Evolutionary conservation across 441 rosid species (phyloP), one percentile per base, ranked within the genome.

Genomic region (Mallotus repandus): DNA sequence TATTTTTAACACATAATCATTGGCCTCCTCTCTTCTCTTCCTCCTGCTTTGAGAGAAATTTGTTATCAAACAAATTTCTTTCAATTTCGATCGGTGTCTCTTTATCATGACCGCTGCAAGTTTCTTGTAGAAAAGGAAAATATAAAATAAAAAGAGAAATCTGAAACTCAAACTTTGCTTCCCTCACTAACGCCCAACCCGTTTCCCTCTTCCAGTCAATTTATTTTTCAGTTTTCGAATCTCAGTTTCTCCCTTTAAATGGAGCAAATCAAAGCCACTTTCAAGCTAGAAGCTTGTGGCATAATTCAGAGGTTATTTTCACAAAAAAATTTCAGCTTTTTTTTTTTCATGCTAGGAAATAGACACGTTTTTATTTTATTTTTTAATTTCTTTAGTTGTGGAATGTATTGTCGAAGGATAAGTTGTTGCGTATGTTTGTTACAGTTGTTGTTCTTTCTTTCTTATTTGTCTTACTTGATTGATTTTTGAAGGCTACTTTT

Each of bases 401-500:
- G 68, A 11, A 88, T 88, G 96, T 91, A 81, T 77, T 89, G 86
- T 81, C 43, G 87, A 82, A 81, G 87, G 21, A 71, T 81, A 82
- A 81, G 86, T 74, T 32, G 4, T 46, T 46, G 19, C 55, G 35
- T 68, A 8, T 22, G 60, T 22, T 52, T 46, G 63, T 22, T 38
- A 11, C 16, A 22, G 38, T 67, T 6, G 69, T n/a, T 64, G 9
- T 53, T 76, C 69, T 71, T 15, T 7, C 54, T 29, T 25, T 52
- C 10, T 4, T 74, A 48, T 46, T 70, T 29, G 59, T 74, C 76
- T 63, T 46, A 49, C 35, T 63, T 1, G 10, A 49, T 19, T 7
- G 15, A 41, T 52, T 12, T 62, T 32, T 69, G 38, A 49, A 68
- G 41, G 19, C 7, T 46, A n/a, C n/a, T n/a, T n/a, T n/a, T n/a